phyloP scores from a whole-genome alignment of 345 rosid genomes.

The Citrus australasica region DNA sequence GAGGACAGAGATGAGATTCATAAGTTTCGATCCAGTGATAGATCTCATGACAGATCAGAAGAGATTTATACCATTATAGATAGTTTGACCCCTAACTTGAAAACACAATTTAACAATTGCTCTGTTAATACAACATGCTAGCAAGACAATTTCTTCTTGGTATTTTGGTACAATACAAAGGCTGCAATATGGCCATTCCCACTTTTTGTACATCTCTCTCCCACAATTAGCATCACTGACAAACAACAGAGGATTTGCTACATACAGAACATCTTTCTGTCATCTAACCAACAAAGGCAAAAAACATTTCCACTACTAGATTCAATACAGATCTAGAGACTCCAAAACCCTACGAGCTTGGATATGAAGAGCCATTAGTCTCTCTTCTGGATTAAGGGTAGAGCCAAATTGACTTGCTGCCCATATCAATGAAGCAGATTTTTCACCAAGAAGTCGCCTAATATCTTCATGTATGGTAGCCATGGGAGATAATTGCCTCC shows the following conservation, averaged over 20 bases:
- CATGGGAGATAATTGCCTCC: conserved; percentile 75
- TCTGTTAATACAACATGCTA: conserved; percentile 1
- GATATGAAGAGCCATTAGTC: conserved; percentile 75
- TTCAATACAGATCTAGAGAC: conserved; percentile 72
- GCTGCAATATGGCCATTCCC: not conserved
- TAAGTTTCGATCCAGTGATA: conserved; percentile 44
- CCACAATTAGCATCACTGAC: not conserved
- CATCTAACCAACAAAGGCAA: not conserved
- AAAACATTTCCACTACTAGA: not conserved
- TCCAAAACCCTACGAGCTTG: conserved; percentile 95
- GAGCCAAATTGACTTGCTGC: conserved; percentile 96
- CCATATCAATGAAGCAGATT: conserved; percentile 93
- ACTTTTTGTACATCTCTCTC: not conserved
- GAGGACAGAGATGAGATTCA: conserved; percentile 36
- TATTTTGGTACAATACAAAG: not conserved
- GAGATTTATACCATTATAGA: conserved; percentile 45
- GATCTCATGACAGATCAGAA: conserved; percentile 35
- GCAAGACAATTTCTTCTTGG: not conserved
- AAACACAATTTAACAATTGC: conserved; percentile 9
- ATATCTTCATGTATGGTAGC: conserved; percentile 81
- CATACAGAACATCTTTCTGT: not conserved
- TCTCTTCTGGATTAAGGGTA: conserved; percentile 80
- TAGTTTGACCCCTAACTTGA: conserved; percentile 39
- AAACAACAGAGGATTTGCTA: not conserved
- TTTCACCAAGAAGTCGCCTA: conserved; percentile 87